Percentiles rank a stretch among this genome's conserved stretches.
phyloP scores from a whole-genome alignment of 148 eudicot species.

The Agrostemma githago region DNA sequence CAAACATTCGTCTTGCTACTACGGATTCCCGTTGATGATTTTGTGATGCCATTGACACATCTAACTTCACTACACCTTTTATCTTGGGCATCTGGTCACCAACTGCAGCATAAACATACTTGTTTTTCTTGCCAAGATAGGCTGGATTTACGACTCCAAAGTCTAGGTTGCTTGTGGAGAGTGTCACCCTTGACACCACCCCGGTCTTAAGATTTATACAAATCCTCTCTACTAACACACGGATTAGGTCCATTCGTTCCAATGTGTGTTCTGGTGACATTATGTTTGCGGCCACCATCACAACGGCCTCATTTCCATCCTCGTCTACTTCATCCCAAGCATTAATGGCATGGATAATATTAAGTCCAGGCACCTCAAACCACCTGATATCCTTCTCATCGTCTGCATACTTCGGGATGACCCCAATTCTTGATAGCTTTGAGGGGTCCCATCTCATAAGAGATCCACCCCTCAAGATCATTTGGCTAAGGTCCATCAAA shows the following conservation, averaged over 20 bases:
- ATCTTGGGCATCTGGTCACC: constrained; percentile 48
- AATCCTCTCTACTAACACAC: constrained; percentile 39
- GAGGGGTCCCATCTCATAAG: constrained; percentile 34
- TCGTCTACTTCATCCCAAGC: constrained; percentile 66
- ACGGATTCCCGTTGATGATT: constrained; percentile 32
- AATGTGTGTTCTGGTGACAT: constrained; percentile 41
- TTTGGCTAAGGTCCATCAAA: constrained; percentile 35
- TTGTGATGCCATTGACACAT: constrained; percentile 30
- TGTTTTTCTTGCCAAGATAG: constrained; percentile 47
- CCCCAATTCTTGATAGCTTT: constrained; percentile 46
- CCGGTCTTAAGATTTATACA: constrained; percentile 43
- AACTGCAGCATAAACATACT: constrained; percentile 52
- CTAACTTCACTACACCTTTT: constrained; percentile 56
- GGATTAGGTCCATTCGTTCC: constrained; percentile 45
- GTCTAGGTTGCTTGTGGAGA: constrained; percentile 45
- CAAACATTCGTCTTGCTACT: constrained; percentile 46
- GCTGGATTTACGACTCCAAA: constrained; percentile 50
- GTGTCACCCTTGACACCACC: constrained; percentile 31
- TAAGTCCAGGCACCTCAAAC: constrained; percentile 60
- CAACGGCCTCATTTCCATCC: constrained; percentile 45
- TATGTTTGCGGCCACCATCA: constrained; percentile 49
- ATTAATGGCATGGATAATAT: constrained; percentile 46
- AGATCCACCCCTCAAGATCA: constrained; percentile 32
- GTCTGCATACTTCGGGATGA: constrained; percentile 46
- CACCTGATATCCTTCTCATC: constrained; percentile 49